These are phyloP conservation scores for Gastrolobium villosum DNA, from an alignment of 306 rosid species.

Conservation along the genomic window DNA sequence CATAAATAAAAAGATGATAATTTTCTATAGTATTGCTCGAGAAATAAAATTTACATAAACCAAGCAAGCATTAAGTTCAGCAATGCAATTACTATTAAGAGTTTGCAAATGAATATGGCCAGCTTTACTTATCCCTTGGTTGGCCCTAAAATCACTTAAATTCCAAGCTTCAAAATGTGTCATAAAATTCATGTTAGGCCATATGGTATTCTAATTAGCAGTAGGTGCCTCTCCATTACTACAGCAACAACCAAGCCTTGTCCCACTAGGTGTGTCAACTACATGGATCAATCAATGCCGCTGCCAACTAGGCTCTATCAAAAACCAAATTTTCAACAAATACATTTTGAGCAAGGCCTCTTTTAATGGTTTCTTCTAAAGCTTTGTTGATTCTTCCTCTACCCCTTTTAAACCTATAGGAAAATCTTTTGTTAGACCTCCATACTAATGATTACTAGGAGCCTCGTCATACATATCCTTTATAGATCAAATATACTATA, in stretches of 20 bases:
- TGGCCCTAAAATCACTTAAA: constrained; percentile 24
- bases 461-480: not conserved
- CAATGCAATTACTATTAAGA: not conserved
- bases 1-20: constrained; percentile 25
- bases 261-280: not conserved
- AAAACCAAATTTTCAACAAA: not conserved
- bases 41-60: constrained; percentile 32
- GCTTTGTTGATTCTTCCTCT: not conserved
- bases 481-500: not conserved
- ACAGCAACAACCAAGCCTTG: not conserved
- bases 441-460: not conserved
- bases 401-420: not conserved
- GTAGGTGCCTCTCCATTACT: not conserved
- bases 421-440: not conserved
- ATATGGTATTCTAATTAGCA: not conserved
- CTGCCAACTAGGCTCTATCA: not conserved
- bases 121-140: constrained; percentile 12
- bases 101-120: constrained; percentile 8
- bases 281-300: not conserved
- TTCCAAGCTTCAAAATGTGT: not conserved
- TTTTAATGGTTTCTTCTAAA: constrained; percentile 5
- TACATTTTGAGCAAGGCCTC: not conserved
- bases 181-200: constrained; percentile 28
- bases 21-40: not conserved
- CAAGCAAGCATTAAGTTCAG: not conserved